Evolutionary conservation across 2,329 filamentous ascomycete genomes (phyloP), one percentile per base, ranked within the genome.

Genomic region (Aspergillus tubingensis): DNA sequence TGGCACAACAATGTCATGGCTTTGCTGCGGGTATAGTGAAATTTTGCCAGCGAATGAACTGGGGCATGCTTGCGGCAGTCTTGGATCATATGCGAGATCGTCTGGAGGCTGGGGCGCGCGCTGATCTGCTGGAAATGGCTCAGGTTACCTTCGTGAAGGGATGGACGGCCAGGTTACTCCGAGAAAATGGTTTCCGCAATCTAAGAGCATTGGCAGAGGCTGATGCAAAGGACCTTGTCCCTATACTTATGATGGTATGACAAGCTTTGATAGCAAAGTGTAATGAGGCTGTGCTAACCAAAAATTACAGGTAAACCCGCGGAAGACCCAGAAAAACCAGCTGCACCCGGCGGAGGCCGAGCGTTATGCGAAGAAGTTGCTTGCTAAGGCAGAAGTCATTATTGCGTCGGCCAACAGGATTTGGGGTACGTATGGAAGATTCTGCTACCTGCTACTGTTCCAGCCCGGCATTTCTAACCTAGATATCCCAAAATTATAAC

Each of bases 21-120:
- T 93, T 92, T 69, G 90, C 89, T 3, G 88, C 88, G 2, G 89
- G 89, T 3, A 91, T 92, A 81, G 86, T 92, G 61, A 91, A 90
- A 65, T 92, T 92, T 69, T 92, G 90, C 70, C 83, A 91, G 65
- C 83, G 86, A 17, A 91, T 93, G 90, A 86, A 83, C 2, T 92
- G 89, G 88, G 88, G 87, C 1, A 86, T 89, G 67, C 84, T 92
- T 71, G 86, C 86, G 6, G 88, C 87, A 4, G 87, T 89, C 6
- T 79, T 92, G 32, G 88, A 92, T 65, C 90, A 92, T 70, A 92
- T 91, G 77, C 86, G 87, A 0, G 89, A 92, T 73, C 82, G 90
- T 21, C 79, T 93, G 6, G 86, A 87, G 72, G 89, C 89, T 10
- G 90, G 90, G 0, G 90, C 90, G 0, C 85, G 85, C 60, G 83